Base-by-base conservation (phyloP, 176 grass and related monocot genomes). In the Carex cristatella region DNA sequence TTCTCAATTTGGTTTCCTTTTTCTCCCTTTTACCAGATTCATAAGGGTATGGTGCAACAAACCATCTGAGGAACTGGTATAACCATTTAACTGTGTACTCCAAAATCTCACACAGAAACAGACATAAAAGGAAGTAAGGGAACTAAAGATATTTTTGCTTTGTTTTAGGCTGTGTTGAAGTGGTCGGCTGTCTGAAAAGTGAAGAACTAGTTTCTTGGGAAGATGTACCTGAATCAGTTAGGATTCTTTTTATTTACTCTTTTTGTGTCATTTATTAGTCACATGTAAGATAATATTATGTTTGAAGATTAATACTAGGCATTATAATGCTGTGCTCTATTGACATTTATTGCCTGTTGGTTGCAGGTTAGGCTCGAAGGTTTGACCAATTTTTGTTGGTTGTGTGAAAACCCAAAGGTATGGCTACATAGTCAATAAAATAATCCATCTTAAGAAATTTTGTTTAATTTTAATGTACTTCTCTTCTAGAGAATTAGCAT, bases 291-390 rank as follows among this genome's bases (percentile, higher is more conserved):
- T 44, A 61, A 4, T 44, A 61, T 6, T 38, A 35, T 82, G 44
- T 65, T 62, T 65, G 2, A 42, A 81, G 8, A 63, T 64, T 46
- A 11, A 18, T 49, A 32, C 2, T 7, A 12, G 40, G 28, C 40
- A 68, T 68, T 59, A 23, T 55, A 44, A 32, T 82, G 38, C 61
- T 58, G 57, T 86, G 37, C 40, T 83, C 33, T 80, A 31, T 65
- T 65, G 65, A 49, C 78, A 14, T 62, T 77, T 35, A 32, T 44
- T 77, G 37, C 48, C 6, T 79, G 35, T 79, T 56, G 35, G 83
- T 57, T 86, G 77, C 92, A 98, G 95, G 95, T 91, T 27, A 93
- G 91, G 75, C 89, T 98, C 2, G 92, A 98, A 90, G 92, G 84
- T 5, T 89, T 90, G 68, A 98, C 92, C 15, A 89, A 94, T 42